Base-by-base conservation (phyloP, 2,329 filamentous ascomycete species). In the Aspergillus eucalypticola region DNA sequence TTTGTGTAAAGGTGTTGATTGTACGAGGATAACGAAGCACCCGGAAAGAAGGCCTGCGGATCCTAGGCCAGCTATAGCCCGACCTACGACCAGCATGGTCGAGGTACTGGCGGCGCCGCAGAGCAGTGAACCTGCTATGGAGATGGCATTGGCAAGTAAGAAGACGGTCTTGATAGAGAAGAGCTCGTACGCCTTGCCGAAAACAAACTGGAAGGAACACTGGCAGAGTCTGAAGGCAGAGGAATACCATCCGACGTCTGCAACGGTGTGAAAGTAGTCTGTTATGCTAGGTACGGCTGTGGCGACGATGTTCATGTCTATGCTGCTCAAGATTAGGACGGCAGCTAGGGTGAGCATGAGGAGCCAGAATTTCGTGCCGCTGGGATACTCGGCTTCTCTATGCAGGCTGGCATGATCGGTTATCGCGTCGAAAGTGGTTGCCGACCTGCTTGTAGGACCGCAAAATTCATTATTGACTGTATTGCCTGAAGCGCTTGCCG, bases 281-380 rank as follows among this genome's bases (percentile, higher is more conserved):
- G 69, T 67, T 19, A 76, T 73, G 54, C 67, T 73, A 8, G 72
- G 72, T 3, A 73, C 63, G n/a, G 73, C 71, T 8, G 70, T 74
- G 0, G 71, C 65, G 54, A 75, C 68, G 29, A 74, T 74, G 53
- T 72, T 75, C 42, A 64, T 63, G 48, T 74, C 71, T 29, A 74
- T 60, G 10, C 71, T 69, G 3, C 69, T 67, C 1, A 73, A 60
- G 8, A 72, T 70, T 1, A 75, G 62, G 1, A 70, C 56, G 8
- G 69, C 59, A 17, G 66, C 68, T 32, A 73, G 46, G 21, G 71
- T 60, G 17, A 68, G 54, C 27, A 73, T 56, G 5, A 51, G 63
- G 39, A 61, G 54, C 65, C 66, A 66, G 10, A 67, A 63, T 10
- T 59, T 61, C 1, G 56, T 39, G 44, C 60, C 65, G 25, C 35